Evolutionary conservation across 371 early-diverging fungal genomes (phyloP).

Genomic region (Mucor indicus): DNA sequence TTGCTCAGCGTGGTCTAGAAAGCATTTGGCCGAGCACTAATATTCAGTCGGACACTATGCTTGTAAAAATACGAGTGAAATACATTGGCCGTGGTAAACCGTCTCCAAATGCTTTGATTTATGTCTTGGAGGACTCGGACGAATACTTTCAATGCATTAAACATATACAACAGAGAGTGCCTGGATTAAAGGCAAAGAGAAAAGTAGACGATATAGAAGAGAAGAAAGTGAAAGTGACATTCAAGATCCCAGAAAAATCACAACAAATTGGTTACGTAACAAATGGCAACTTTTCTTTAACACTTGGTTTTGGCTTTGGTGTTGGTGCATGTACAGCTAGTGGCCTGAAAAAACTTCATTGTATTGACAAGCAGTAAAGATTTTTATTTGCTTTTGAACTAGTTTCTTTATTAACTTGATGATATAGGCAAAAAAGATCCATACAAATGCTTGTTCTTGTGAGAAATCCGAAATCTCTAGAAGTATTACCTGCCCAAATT

Average conservation of each 20-base stretch:
- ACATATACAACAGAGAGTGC: not conserved
- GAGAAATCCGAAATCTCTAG: conserved; percentile 41
- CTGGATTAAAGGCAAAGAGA: conserved; percentile 6
- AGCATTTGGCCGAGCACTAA: no score
- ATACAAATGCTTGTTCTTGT: conserved; percentile 49
- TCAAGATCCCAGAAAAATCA: conserved; percentile 12
- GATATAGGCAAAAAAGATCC: conserved; percentile 31
- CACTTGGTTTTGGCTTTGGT: conserved; percentile 62
- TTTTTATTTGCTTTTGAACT: not conserved
- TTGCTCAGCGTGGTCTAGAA: conserved; percentile 6
- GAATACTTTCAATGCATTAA: conserved; percentile 19
- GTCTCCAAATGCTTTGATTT: conserved; percentile 49
- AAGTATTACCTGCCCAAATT: conserved; percentile 50
- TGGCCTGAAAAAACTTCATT: conserved; percentile 30
- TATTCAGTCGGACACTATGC: conserved; percentile 15
- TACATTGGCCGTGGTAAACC: conserved; percentile 53
- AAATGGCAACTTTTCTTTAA: conserved; percentile 66
- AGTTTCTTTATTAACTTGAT: not conserved
- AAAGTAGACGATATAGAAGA: conserved; percentile 9
- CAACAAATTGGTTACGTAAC: conserved; percentile 70
- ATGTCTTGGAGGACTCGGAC: conserved; percentile 27
- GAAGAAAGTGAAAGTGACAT: not conserved
- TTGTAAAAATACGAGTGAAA: conserved; percentile 48
- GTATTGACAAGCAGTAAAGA: conserved; percentile 27
- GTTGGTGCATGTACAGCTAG: conserved; percentile 53